Conservation (phyloP, 2,329 filamentous ascomycete species). For the Mycosphaerella sp. region DNA sequence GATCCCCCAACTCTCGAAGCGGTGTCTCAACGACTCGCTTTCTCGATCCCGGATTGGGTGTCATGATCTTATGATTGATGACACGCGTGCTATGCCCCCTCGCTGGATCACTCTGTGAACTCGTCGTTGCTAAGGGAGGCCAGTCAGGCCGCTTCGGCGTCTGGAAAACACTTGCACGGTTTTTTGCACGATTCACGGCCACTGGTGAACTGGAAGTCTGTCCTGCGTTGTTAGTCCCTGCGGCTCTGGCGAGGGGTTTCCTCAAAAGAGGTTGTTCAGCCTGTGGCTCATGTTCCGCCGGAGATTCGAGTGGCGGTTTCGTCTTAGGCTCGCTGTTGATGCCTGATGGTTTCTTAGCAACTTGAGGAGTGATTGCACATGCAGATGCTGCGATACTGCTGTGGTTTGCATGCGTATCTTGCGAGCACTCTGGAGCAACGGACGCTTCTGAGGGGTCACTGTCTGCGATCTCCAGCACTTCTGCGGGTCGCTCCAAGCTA, state of each 20-base stretch:
- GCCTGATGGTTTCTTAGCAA: not conserved
- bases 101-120: not conserved
- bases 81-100: slow-evolving; percentile 8
- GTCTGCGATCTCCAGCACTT: not conserved
- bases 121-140: slow-evolving; percentile 10
- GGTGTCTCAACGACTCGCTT: slow-evolving; percentile 15
- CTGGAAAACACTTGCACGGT: slow-evolving; percentile 8
- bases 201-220: slow-evolving; percentile 4
- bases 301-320: not conserved
- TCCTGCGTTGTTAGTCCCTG: not conserved
- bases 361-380: no score
- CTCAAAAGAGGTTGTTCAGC: not conserved
- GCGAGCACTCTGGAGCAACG: not conserved
- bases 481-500: not conserved
- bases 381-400: not conserved
- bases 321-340: not conserved
- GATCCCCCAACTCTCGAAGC: slow-evolving; percentile 14
- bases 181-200: slow-evolving; percentile 3
- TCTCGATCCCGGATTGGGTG: not conserved
- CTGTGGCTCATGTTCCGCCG: not conserved
- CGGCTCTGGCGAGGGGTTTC: not conserved
- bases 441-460: not conserved
- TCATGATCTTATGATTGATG: slow-evolving; percentile 5
- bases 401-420: not conserved
- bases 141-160: slow-evolving; percentile 9